phyloP scores from a whole-genome alignment of 208 protist genomes.

The Acanthamoeba healyi region DNA sequence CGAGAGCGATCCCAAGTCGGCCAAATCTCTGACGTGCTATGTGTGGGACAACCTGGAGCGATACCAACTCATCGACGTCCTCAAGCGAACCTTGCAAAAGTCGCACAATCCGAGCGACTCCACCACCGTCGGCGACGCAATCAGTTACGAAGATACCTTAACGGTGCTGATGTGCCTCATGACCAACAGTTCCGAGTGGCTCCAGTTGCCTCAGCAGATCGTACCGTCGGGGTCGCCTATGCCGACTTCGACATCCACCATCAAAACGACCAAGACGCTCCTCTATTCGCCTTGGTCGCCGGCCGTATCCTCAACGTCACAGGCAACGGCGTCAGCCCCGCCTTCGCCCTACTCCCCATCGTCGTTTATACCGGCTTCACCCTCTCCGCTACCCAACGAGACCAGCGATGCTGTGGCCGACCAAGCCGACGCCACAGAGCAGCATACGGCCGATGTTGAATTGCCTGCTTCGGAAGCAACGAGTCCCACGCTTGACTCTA shows the following conservation, averaged over 20 bases:
- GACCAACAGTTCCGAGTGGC: not conserved
- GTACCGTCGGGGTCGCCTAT: not conserved
- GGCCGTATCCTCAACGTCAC: not conserved
- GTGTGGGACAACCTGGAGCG: constrained; percentile 32
- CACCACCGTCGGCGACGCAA: not conserved
- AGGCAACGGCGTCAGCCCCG: not conserved
- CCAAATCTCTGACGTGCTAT: not conserved
- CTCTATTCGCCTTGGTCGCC: constrained; percentile 9
- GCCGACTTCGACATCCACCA: not conserved
- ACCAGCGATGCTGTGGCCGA: not conserved
- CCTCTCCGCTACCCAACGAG: not conserved
- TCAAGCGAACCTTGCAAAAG: not conserved
- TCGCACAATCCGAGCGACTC: not conserved
- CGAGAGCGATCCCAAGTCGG: not conserved
- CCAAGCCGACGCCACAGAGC: not conserved
- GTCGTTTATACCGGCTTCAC: not conserved
- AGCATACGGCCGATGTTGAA: not conserved
- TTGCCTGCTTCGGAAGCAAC: not conserved
- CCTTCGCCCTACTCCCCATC: not conserved
- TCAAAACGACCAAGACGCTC: constrained; percentile 2
- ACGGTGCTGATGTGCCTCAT: constrained; percentile 41
- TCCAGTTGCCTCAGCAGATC: constrained; percentile 2
- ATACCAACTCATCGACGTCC: not conserved
- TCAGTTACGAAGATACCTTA: not conserved
- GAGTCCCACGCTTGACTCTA: no score